These are phyloP conservation scores for Neonectria punicea DNA, from an alignment of 2,329 filamentous ascomycete genomes.

Conservation along the genomic window DNA sequence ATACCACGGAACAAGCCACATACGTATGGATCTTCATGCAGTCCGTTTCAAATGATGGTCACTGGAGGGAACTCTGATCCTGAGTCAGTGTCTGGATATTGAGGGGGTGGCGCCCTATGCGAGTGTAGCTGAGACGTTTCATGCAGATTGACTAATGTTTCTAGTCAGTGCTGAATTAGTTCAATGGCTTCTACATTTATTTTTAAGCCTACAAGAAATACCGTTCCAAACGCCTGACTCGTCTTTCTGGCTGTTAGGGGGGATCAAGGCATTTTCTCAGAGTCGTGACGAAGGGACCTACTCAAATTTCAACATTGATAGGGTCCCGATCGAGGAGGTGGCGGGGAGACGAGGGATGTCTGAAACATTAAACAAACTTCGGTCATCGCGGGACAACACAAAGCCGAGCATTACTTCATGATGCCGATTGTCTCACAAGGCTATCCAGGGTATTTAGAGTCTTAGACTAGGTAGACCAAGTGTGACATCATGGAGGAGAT, in stretches of 20 bases:
- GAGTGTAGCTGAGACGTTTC: background rate
- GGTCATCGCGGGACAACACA: background rate
- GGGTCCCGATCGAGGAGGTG: too few species aligned
- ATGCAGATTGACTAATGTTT: background rate
- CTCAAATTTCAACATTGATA: too few species aligned
- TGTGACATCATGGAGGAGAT: slow-evolving; percentile 10
- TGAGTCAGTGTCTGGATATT: background rate
- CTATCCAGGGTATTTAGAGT: background rate
- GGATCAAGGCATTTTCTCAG: too few species aligned
- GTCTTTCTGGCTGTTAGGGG: rapidly evolving
- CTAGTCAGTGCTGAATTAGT: too few species aligned
- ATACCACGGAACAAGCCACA: background rate
- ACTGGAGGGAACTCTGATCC: background rate
- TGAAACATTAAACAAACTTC: background rate
- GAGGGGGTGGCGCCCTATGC: background rate
- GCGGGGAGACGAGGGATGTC: too few species aligned
- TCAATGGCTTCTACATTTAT: too few species aligned
- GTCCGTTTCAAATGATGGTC: background rate
- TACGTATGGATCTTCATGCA: background rate
- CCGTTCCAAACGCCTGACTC: too few species aligned
- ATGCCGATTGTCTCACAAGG: background rate
- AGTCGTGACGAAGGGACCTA: too few species aligned
- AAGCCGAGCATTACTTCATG: background rate
- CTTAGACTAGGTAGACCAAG: background rate
- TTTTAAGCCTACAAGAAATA: too few species aligned